phyloP scores from a whole-genome alignment of 805 yeast species.

The Phaffomyces opuntiae region DNA sequence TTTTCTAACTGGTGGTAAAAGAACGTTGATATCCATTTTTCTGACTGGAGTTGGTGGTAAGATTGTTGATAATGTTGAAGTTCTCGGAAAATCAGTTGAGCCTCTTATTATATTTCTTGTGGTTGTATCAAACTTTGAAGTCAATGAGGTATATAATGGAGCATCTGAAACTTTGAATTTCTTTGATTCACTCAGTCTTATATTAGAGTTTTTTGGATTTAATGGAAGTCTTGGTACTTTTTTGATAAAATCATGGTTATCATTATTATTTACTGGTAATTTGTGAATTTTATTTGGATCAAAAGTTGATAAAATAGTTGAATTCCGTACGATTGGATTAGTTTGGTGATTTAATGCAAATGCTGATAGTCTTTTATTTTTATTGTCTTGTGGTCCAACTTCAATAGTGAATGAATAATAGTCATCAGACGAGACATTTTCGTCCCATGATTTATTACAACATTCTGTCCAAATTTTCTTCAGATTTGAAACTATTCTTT shows the following conservation, averaged over 20 bases:
- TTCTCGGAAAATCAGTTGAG: slow-evolving; percentile 37
- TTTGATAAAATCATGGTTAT: background rate
- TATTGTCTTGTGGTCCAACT: slow-evolving; percentile 22
- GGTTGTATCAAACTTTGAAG: slow-evolving; percentile 11
- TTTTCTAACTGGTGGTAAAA: slow-evolving; percentile 22
- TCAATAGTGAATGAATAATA: slow-evolving; percentile 16
- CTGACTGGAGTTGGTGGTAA: slow-evolving; percentile 66
- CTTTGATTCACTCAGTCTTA: slow-evolving; percentile 11
- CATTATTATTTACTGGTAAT: slow-evolving; percentile 12
- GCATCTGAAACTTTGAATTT: slow-evolving; percentile 2
- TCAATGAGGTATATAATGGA: slow-evolving; percentile 17
- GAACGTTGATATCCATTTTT: slow-evolving; percentile 42
- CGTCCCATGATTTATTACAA: slow-evolving; percentile 24
- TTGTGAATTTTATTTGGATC: slow-evolving; percentile 17
- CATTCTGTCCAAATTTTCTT: slow-evolving; percentile 43
- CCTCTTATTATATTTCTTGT: slow-evolving; percentile 18
- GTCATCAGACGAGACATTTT: slow-evolving; percentile 23
- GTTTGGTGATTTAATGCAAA: slow-evolving; percentile 31
- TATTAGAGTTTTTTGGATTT: slow-evolving; percentile 21
- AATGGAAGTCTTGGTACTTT: slow-evolving; percentile 15
- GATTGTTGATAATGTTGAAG: slow-evolving; percentile 35
- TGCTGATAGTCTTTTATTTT: slow-evolving; percentile 28
- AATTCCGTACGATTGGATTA: slow-evolving; percentile 35
- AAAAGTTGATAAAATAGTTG: slow-evolving; percentile 29
- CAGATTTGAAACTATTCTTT: slow-evolving; percentile 36